phyloP scores from a whole-genome alignment of 345 rosid species.

The Ricinus communis region DNA sequence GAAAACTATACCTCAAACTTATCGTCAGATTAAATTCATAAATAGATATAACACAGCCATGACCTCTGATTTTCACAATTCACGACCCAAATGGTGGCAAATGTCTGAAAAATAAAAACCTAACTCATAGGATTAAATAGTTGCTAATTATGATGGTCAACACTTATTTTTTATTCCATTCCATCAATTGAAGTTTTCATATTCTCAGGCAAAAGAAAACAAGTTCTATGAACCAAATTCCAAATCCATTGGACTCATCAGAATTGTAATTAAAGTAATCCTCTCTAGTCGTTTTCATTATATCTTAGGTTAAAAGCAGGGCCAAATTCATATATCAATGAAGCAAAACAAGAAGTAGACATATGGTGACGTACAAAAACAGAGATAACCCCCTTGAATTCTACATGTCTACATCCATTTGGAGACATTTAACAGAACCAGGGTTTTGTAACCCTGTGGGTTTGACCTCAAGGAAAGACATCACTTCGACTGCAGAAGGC shows the following conservation, averaged over 20 bases:
- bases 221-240: background rate
- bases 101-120: background rate
- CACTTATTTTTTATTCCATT: background rate
- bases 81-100: background rate
- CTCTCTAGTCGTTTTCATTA: background rate
- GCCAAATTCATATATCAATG: too few relatives aligned
- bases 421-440: conserved; percentile 4
- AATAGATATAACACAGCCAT: too few relatives aligned
- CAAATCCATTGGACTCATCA: background rate
- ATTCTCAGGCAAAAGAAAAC: background rate
- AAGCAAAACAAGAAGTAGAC: background rate
- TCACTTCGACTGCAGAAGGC: too few relatives aligned
- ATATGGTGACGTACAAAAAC: background rate
- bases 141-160: background rate
- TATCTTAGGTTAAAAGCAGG: background rate
- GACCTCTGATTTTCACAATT: background rate
- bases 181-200: background rate
- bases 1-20: too few relatives aligned
- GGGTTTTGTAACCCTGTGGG: background rate
- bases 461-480: background rate
- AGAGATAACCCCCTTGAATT: background rate
- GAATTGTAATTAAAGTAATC: background rate
- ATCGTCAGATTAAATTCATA: too few relatives aligned
- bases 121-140: background rate
- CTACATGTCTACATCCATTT: background rate